A percentile compares a stretch with the other conserved stretches of the same genome.
Evolutionary conservation across 1,284 basidiomycete species (phyloP).

Genomic region (Ustilago crameri): DNA sequence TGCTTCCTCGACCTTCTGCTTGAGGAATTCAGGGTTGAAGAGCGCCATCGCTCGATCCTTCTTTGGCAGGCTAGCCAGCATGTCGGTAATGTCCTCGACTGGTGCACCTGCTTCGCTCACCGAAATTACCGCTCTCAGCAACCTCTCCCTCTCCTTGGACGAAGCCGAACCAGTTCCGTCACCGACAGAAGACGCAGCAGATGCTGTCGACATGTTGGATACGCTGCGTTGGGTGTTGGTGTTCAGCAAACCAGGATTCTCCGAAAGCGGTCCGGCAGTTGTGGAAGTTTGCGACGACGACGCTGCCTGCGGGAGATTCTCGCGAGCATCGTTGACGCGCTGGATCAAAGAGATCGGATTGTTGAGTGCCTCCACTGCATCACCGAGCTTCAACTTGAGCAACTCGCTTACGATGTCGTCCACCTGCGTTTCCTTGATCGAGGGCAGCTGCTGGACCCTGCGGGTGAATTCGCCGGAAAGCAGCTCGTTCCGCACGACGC

Average conservation of each 20-base stretch:
- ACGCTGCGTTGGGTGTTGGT: conserved; percentile 38
- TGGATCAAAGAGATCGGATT: conserved; percentile 75
- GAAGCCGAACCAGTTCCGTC: conserved; percentile 37
- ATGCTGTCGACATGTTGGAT: conserved; percentile 18
- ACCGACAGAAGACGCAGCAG: conserved; percentile 21
- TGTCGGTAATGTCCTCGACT: conserved; percentile 72
- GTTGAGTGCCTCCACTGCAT: conserved; percentile 80
- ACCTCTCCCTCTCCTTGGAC: conserved; percentile 73
- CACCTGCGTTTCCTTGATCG: conserved; percentile 68
- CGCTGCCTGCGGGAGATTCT: conserved; percentile 24
- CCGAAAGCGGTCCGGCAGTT: conserved; percentile 6
- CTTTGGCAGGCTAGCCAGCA: conserved; percentile 84
- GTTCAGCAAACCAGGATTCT: conserved; percentile 14
- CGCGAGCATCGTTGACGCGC: conserved; percentile 71
- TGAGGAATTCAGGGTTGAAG: conserved; percentile 83
- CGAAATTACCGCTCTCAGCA: conserved; percentile 72
- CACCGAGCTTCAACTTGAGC: conserved; percentile 76
- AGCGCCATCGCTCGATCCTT: conserved; percentile 87
- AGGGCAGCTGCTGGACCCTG: conserved; percentile 73
- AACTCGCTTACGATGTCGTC: conserved; percentile 78
- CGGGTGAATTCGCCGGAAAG: conserved; percentile 82
- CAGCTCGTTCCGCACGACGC: conserved; percentile 83
- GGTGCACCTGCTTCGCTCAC: conserved; percentile 38
- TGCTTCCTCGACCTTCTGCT: conserved; percentile 82
- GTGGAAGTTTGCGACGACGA: background rate